These are phyloP conservation scores for Peronospora farinosa DNA, from an alignment of 352 stramenopile species.

Conservation along the genomic window DNA sequence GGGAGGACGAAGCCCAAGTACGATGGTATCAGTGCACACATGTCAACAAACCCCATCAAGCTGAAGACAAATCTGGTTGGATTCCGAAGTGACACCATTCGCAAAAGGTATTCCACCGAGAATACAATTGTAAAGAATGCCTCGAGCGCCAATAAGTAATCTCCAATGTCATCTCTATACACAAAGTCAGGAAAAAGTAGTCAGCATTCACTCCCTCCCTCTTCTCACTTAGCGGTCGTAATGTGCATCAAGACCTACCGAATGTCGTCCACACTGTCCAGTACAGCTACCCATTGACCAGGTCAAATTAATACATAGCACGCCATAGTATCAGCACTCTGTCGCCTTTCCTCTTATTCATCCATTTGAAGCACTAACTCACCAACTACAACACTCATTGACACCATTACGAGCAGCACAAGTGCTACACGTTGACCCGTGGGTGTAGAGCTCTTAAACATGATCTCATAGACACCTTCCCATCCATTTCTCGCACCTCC, in stretches of 20 bases:
- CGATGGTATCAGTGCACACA: conserved; percentile 71
- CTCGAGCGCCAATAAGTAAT: conserved; percentile 67
- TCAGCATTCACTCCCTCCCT: conserved; percentile 23
- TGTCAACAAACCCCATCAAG: conserved; percentile 68
- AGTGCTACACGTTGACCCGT: conserved; percentile 52
- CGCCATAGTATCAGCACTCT: conserved; percentile 1
- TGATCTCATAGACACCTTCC: conserved; percentile 58
- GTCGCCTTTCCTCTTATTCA: background rate
- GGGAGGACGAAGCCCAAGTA: conserved; percentile 61
- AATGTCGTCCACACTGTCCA: conserved; percentile 65
- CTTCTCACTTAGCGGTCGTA: background rate
- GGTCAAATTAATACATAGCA: conserved; percentile 17
- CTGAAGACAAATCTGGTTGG: conserved; percentile 59
- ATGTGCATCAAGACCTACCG: conserved; percentile 18
- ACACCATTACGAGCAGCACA: conserved; percentile 64
- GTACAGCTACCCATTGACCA: conserved; percentile 48
- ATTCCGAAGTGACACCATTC: conserved; percentile 57
- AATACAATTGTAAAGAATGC: conserved; percentile 83
- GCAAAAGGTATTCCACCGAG: conserved; percentile 71
- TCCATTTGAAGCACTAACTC: conserved; percentile 12
- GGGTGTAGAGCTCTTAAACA: conserved; percentile 58
- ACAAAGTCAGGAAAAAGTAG: conserved; percentile 1
- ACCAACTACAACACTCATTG: conserved; percentile 63
- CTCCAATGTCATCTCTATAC: conserved; percentile 54
- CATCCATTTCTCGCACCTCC: conserved; percentile 46